Conservation (phyloP, 2,329 filamentous ascomycete genomes). For the Pseudogymnoascus sp. region DNA sequence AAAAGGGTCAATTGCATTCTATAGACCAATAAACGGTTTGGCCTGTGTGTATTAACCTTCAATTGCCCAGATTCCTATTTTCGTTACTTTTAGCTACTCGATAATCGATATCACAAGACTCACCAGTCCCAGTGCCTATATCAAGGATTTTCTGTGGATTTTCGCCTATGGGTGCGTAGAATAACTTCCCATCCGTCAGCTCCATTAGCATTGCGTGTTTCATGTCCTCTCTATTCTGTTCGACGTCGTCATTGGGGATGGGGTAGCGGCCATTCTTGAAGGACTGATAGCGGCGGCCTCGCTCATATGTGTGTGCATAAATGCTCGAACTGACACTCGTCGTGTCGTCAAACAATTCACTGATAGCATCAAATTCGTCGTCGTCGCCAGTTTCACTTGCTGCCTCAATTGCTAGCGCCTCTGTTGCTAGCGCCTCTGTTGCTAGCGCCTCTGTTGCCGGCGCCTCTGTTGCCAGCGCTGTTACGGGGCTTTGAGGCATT, state of each 20-base stretch:
- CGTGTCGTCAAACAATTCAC: constrained; percentile 18
- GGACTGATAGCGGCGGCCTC: not conserved
- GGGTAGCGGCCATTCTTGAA: constrained; percentile 4
- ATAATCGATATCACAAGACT: constrained; percentile 4
- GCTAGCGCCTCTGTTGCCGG: not conserved
- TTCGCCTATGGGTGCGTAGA: constrained; percentile 34
- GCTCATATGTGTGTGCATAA: constrained; percentile 20
- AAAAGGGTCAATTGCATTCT: not conserved
- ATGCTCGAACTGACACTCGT: constrained; percentile 22
- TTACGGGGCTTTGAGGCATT: not conserved
- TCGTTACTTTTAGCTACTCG: not conserved
- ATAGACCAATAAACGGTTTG: not conserved
- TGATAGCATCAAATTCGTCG: constrained; percentile 19
- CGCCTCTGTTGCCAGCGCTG: not conserved
- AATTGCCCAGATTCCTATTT: not conserved
- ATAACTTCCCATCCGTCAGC: constrained; percentile 32
- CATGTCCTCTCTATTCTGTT: constrained; percentile 16
- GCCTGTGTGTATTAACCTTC: not conserved
- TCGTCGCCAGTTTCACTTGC: constrained; percentile 15
- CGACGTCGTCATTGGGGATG: not conserved
- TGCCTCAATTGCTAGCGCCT: constrained; percentile 14
- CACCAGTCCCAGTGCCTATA: constrained; percentile 10
- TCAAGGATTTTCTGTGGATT: constrained; percentile 19
- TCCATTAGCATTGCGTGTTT: constrained; percentile 32
- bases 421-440: not conserved